These are phyloP conservation scores for Quercus tomentella DNA, from an alignment of 331 rosid genomes.

Conservation along the genomic window DNA sequence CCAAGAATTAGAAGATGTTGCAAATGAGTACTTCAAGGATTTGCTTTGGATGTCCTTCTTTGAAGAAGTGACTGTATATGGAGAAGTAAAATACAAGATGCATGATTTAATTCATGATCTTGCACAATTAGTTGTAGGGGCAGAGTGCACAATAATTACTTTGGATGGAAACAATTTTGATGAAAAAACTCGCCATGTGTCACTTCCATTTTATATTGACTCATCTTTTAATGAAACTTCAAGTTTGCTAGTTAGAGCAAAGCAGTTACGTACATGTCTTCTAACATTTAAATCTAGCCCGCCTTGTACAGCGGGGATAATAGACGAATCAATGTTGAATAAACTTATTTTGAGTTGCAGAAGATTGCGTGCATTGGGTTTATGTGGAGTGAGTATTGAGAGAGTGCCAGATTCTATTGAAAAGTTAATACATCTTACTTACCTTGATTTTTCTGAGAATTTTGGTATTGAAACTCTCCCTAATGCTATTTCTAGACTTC, in stretches of 20 bases:
- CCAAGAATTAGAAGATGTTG: slow-evolving; percentile 15
- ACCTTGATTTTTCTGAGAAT: neutral
- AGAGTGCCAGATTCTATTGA: slow-evolving; percentile 4
- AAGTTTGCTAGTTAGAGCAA: neutral
- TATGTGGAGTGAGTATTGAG: neutral
- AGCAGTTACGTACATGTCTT: slow-evolving; percentile 3
- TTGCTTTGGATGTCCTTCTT: slow-evolving; percentile 21
- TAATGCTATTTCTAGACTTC: slow-evolving; percentile 9
- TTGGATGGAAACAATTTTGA: neutral
- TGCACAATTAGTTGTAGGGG: slow-evolving; percentile 6
- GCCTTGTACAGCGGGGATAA: neutral
- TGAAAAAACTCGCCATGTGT: slow-evolving; percentile 6
- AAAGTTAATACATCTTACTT: slow-evolving; percentile 7
- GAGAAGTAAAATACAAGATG: slow-evolving; percentile 8
- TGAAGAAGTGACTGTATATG: neutral
- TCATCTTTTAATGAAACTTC: neutral
- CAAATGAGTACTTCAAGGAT: slow-evolving; percentile 5
- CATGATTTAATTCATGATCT: slow-evolving; percentile 29
- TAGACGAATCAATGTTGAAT: neutral
- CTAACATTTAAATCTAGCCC: too few relatives aligned
- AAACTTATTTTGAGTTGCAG: neutral
- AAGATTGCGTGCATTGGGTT: neutral
- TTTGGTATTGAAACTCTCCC: neutral
- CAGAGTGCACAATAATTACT: neutral
- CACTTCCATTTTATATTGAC: neutral